Percentiles rank a stretch among this genome's conserved stretches.
phyloP scores from a whole-genome alignment of 2,329 filamentous ascomycete genomes.

The Curvularia eragrostidis region DNA sequence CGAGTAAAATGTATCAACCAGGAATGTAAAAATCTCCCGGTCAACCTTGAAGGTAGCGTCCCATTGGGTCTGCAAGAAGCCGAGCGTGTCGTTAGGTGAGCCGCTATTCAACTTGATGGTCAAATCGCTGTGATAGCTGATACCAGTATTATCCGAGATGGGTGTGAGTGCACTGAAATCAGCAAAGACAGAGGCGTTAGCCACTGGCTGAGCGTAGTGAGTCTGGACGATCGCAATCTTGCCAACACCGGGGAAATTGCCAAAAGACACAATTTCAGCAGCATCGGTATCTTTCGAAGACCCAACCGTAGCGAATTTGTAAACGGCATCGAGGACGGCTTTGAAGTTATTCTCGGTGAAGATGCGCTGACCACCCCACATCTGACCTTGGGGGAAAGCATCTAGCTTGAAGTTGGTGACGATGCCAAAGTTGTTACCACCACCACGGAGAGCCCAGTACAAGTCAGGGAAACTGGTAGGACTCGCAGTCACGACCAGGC shows the following conservation, averaged over 20 bases:
- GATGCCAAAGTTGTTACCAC: constrained; percentile 44
- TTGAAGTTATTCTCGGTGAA: constrained; percentile 21
- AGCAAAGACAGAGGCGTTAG: constrained; percentile 34
- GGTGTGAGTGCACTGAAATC: constrained; percentile 33
- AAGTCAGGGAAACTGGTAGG: constrained; percentile 44
- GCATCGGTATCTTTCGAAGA: constrained; percentile 33
- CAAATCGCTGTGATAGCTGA: constrained; percentile 31
- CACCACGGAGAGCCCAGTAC: constrained; percentile 47
- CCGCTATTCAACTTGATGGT: constrained; percentile 30
- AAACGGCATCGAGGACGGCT: constrained; percentile 12
- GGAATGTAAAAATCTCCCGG: constrained; percentile 28
- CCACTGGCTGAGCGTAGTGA: constrained; percentile 29
- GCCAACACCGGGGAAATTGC: constrained; percentile 14
- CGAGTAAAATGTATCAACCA: constrained; percentile 30
- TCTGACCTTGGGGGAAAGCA: constrained; percentile 15
- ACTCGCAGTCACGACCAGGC: constrained; percentile 41
- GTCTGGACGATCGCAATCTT: constrained; percentile 35
- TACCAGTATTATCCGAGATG: constrained; percentile 29
- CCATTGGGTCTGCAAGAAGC: constrained; percentile 38
- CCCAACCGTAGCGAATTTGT: constrained; percentile 17
- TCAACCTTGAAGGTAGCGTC: constrained; percentile 37
- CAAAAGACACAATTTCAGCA: constrained; percentile 30
- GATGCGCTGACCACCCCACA: constrained; percentile 25
- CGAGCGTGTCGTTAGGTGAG: constrained; percentile 19
- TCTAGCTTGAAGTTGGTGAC: constrained; percentile 37